phyloP scores from a whole-genome alignment of 495 filamentous ascomycete species.

The Hypoxylon trugodes region DNA sequence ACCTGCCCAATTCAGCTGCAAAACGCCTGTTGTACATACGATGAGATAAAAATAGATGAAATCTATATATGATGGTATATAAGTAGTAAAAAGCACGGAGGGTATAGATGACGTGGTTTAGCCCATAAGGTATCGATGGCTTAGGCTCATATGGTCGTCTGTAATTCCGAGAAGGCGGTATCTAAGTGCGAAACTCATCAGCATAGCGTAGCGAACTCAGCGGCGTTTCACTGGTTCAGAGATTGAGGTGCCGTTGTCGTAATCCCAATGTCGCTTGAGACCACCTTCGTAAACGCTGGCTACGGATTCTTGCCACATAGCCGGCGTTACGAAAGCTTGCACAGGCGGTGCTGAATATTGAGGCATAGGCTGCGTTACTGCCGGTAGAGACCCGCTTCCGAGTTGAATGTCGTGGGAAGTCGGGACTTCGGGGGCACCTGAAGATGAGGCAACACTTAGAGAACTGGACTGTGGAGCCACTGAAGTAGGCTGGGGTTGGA shows the following conservation, averaged over 20 bases:
- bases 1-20: slow-evolving; percentile 10
- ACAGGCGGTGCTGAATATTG: slow-evolving; percentile 63
- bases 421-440: slow-evolving; percentile 60
- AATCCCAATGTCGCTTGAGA: slow-evolving; percentile 79
- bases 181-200: slow-evolving; percentile 24
- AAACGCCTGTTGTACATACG: slow-evolving; percentile 34
- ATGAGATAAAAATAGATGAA: slow-evolving; percentile 31
- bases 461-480: slow-evolving; percentile 51
- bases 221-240: slow-evolving; percentile 41
- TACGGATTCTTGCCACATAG: slow-evolving; percentile 96
- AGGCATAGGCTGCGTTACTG: slow-evolving; percentile 61
- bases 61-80: slow-evolving; percentile 32
- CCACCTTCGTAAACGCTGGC: slow-evolving; percentile 86
- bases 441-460: slow-evolving; percentile 53
- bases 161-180: slow-evolving; percentile 30
- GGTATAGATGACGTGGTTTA: slow-evolving; percentile 10
- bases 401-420: slow-evolving; percentile 60
- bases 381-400: slow-evolving; percentile 59
- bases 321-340: slow-evolving; percentile 81
- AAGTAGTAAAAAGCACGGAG: slow-evolving; percentile 7
- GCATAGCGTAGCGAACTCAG: slow-evolving; percentile 17
- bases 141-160: neutral
- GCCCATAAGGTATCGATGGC: neutral
- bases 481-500: slow-evolving; percentile 52
- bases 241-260: slow-evolving; percentile 47